Percentiles rank a stretch among this genome's conserved stretches.
Evolutionary conservation across 2,329 filamentous ascomycete species (phyloP).

Genomic region (Colletotrichum sp.): DNA sequence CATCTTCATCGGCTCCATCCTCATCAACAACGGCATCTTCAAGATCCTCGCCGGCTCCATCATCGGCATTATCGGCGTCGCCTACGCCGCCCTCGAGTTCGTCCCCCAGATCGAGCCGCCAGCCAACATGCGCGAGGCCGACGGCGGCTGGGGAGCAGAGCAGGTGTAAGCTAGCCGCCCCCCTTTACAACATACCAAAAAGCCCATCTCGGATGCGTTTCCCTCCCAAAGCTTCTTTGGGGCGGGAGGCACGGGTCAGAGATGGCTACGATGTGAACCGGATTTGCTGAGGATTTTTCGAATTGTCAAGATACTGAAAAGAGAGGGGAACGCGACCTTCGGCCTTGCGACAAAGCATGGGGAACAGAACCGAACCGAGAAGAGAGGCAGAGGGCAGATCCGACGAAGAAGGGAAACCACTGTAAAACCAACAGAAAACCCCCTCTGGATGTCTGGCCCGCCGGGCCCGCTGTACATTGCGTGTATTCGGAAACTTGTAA

Average conservation of each 20-base stretch:
- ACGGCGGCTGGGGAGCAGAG: constrained; percentile 78
- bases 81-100: constrained; percentile 78
- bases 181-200: constrained; percentile 14
- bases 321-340: constrained; percentile 1
- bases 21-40: constrained; percentile 71
- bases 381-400: not conserved
- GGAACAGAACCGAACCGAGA: not conserved
- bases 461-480: constrained; percentile 10
- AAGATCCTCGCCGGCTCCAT: constrained; percentile 79
- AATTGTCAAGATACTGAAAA: constrained; percentile 20
- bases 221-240: not conserved
- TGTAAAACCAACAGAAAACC: not conserved
- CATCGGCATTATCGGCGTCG: constrained; percentile 79
- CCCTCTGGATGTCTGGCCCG: not conserved
- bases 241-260: not conserved
- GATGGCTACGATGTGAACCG: constrained; percentile 9
- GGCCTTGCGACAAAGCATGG: not conserved
- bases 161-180: constrained; percentile 61
- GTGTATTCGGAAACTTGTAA: constrained; percentile 2
- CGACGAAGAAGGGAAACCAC: not conserved
- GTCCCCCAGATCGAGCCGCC: constrained; percentile 81
- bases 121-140: constrained; percentile 81
- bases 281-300: constrained; percentile 22
- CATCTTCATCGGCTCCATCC: constrained; percentile 89
- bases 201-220: constrained; percentile 13